Conservation (phyloP, 2,329 filamentous ascomycete genomes). For the Sordariomycetes sp. region DNA sequence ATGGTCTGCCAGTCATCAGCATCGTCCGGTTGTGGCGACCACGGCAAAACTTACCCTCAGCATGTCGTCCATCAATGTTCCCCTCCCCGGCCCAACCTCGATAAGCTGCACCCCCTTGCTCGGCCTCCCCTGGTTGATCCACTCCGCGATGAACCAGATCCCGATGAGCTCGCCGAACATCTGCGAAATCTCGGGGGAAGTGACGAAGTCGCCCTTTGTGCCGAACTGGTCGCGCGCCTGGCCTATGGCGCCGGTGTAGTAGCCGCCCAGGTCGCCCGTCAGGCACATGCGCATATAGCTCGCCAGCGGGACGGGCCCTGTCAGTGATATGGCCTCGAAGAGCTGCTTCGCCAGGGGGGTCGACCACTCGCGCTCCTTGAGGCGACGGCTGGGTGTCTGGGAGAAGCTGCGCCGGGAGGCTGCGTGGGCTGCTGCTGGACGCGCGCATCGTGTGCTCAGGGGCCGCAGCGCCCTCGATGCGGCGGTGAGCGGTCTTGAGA, state of each 20-base stretch:
- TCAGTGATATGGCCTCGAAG: conserved; percentile 75
- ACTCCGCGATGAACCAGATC: conserved; percentile 93
- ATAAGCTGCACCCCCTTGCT: conserved; percentile 74
- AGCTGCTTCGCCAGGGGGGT: conserved; percentile 86
- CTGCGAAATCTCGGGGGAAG: conserved; percentile 94
- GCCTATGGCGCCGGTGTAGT: conserved; percentile 73
- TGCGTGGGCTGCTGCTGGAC: conserved; percentile 1
- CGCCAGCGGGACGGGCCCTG: conserved; percentile 83
- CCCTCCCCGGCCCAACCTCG: conserved; percentile 87
- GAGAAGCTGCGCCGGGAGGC: conserved; percentile 15
- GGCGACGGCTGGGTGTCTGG: conserved; percentile 9
- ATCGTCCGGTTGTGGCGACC: neutral
- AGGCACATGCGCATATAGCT: conserved; percentile 98
- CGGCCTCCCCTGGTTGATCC: conserved; percentile 80
- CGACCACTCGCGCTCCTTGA: conserved; percentile 62
- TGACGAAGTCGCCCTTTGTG: conserved; percentile 89
- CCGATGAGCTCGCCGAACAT: conserved; percentile 92
- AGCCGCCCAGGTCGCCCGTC: conserved; percentile 81
- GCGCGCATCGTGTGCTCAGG: neutral
- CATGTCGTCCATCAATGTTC: conserved; percentile 96
- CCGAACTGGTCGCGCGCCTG: conserved; percentile 79
- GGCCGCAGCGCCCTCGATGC: conserved; percentile 3
- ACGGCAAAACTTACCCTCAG: conserved; percentile 54
- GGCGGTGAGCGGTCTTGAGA: neutral
- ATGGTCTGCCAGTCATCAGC: conserved; percentile 56